Percentiles rank a stretch among this genome's conserved stretches.
These are phyloP conservation scores for Cordyceps pruinosa DNA, from an alignment of 2,329 filamentous ascomycete genomes.

Conservation along the genomic window DNA sequence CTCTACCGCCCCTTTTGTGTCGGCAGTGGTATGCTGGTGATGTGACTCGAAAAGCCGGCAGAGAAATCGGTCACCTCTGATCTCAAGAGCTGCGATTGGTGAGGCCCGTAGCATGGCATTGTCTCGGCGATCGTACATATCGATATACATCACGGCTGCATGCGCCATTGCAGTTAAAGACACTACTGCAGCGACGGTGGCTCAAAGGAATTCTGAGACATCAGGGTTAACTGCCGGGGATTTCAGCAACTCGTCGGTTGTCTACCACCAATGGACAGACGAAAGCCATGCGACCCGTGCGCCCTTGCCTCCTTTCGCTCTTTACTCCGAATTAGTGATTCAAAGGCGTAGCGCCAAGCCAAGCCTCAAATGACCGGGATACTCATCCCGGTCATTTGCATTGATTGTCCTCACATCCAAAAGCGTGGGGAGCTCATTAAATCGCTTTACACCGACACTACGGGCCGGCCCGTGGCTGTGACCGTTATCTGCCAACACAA, in stretches of 20 bases:
- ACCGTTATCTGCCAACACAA: neutral
- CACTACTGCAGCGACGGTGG: neutral
- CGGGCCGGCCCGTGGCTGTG: constrained; percentile 6
- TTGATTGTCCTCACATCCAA: neutral
- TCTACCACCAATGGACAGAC: neutral
- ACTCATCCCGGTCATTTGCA: neutral
- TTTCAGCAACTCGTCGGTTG: neutral
- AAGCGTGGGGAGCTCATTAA: neutral
- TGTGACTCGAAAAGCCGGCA: neutral
- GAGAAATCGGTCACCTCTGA: neutral
- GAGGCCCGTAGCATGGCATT: neutral
- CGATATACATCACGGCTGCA: neutral
- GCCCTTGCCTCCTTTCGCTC: neutral
- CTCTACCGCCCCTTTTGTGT: neutral
- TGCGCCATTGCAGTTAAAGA: neutral
- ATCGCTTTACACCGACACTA: neutral
- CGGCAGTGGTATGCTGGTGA: neutral
- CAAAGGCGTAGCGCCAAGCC: neutral
- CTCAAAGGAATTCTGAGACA: neutral
- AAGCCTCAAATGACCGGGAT: neutral
- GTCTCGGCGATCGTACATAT: constrained; percentile 5
- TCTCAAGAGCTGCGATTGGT: neutral
- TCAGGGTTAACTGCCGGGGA: neutral
- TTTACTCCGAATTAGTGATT: neutral
- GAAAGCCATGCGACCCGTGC: neutral